A percentile compares a stretch with the other conserved stretches of the same genome.
Conservation (phyloP, 257 asterid genomes). For the Solanum sejunctum region DNA sequence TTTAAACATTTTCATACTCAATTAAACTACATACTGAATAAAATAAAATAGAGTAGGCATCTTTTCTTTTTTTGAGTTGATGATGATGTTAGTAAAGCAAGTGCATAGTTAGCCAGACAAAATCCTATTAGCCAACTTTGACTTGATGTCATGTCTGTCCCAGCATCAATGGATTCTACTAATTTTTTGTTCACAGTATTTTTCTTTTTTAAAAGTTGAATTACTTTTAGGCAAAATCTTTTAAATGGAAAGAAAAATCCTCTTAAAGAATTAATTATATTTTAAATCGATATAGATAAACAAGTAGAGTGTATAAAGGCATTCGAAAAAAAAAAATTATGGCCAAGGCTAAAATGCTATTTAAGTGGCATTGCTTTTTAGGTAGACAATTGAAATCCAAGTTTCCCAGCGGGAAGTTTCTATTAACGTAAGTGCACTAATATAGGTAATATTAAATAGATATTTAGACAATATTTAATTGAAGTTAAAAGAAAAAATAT, state of each 20-base stretch:
- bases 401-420: background rate
- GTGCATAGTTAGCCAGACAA: background rate
- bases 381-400: background rate
- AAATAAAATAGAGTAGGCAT: background rate
- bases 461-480: background rate
- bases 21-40: background rate
- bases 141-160: slow-evolving; percentile 7
- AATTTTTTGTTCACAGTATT: background rate
- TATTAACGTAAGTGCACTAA: background rate
- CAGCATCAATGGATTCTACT: slow-evolving; percentile 5
- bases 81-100: background rate
- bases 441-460: background rate
- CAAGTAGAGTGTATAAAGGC: too few relatives aligned
- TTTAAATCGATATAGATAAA: too few relatives aligned
- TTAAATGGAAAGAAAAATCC: too few relatives aligned
- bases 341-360: background rate
- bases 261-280: too few relatives aligned
- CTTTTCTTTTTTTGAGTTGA: background rate
- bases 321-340: too few relatives aligned
- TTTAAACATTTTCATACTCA: background rate
- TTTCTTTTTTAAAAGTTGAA: too few relatives aligned
- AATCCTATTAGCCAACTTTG: slow-evolving; percentile 1
- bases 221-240: too few relatives aligned
- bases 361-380: background rate
- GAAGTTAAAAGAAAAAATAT: background rate